These are phyloP conservation scores for Steccherinum ochraceum DNA, from an alignment of 768 basidiomycete genomes.

Conservation along the genomic window DNA sequence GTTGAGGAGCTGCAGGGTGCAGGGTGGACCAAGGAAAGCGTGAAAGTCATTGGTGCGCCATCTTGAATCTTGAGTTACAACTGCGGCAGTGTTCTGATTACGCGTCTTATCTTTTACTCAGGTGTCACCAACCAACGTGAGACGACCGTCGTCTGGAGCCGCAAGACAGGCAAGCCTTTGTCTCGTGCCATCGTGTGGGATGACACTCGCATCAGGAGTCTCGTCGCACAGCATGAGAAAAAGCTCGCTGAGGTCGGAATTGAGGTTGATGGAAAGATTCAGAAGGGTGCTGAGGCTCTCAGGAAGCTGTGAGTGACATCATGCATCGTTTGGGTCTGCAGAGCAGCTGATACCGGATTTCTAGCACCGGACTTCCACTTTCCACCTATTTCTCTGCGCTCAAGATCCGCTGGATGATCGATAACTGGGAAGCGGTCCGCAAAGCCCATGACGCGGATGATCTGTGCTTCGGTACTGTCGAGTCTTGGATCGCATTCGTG, in stretches of 20 bases:
- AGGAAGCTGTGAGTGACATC: constrained; percentile 52
- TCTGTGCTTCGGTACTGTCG: constrained; percentile 89
- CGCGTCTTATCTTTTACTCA: constrained; percentile 24
- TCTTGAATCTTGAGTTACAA: neutral
- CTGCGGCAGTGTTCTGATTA: neutral
- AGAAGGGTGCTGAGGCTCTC: constrained; percentile 65
- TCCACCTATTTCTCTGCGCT: constrained; percentile 98
- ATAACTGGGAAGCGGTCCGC: constrained; percentile 70
- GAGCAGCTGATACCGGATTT: constrained; percentile 3
- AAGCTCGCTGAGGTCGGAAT: constrained; percentile 71
- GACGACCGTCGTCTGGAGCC: constrained; percentile 91
- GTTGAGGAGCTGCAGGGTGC: constrained; percentile 61
- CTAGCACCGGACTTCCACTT: constrained; percentile 85
- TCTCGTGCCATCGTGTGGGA: constrained; percentile 94
- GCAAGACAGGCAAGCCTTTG: constrained; percentile 81
- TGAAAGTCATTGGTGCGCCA: constrained; percentile 88
- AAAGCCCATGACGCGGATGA: constrained; percentile 77
- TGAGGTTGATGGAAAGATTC: constrained; percentile 60
- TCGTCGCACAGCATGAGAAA: constrained; percentile 73
- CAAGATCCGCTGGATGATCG: constrained; percentile 96
- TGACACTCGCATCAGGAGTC: constrained; percentile 85
- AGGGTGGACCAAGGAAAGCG: constrained; percentile 74
- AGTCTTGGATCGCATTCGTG: constrained; percentile 94
- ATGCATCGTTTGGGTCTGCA: neutral
- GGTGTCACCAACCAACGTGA: constrained; percentile 98